These are phyloP conservation scores for Penicillium rolfsii DNA, from an alignment of 2,329 filamentous ascomycete genomes.

Conservation along the genomic window DNA sequence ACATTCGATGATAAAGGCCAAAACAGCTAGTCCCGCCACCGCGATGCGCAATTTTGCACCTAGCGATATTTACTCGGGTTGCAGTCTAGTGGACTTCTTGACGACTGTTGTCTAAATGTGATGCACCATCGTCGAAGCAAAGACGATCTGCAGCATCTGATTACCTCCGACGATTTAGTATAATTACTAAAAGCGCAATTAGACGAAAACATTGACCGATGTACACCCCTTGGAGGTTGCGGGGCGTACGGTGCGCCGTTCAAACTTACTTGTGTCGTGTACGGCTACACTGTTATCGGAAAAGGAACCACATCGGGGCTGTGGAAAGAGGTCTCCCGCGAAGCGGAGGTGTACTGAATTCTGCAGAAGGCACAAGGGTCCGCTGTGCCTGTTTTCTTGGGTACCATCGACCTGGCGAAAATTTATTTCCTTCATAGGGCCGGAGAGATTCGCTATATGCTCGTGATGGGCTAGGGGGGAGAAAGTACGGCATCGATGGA, in stretches of 20 bases:
- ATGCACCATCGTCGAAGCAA: slow-evolving; percentile 15
- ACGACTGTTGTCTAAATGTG: slow-evolving; percentile 33
- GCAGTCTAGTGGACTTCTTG: slow-evolving; percentile 22
- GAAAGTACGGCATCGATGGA: not conserved
- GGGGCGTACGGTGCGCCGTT: slow-evolving; percentile 35
- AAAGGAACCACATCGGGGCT: slow-evolving; percentile 34
- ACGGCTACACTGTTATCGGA: slow-evolving; percentile 35
- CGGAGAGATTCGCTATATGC: slow-evolving; percentile 36
- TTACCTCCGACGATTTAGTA: too few species aligned
- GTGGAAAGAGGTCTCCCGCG: slow-evolving; percentile 17
- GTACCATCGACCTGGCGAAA: slow-evolving; percentile 17
- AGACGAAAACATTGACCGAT: slow-evolving; percentile 33
- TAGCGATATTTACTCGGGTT: slow-evolving; percentile 36
- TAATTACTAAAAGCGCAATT: slow-evolving; percentile 33
- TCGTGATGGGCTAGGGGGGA: slow-evolving; percentile 35
- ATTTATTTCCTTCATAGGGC: slow-evolving; percentile 36
- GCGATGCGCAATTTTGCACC: slow-evolving; percentile 32
- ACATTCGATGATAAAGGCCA: not conserved
- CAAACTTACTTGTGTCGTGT: slow-evolving; percentile 31
- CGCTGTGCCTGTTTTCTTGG: slow-evolving; percentile 20
- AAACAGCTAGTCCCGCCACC: slow-evolving; percentile 15
- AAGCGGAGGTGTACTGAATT: slow-evolving; percentile 14
- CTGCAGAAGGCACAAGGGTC: slow-evolving; percentile 12
- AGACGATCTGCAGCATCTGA: slow-evolving; percentile 20
- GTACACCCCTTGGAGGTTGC: slow-evolving; percentile 28